phyloP scores from a whole-genome alignment of 805 yeast genomes.

The Sugiyamaella smithiae region DNA sequence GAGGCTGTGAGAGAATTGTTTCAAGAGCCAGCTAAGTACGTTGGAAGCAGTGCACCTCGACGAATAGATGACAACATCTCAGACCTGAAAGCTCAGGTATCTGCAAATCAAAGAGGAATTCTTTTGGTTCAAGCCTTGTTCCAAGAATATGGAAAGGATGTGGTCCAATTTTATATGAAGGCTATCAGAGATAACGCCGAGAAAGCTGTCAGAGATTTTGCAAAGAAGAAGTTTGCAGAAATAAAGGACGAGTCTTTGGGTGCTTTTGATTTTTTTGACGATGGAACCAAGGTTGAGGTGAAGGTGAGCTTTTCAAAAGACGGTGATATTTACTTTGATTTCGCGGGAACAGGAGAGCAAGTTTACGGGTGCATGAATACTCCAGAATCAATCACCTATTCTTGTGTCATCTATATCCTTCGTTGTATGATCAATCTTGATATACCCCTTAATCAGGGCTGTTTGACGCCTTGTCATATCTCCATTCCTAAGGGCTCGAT shows the following conservation, averaged over 20 bases:
- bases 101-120: constrained; percentile 85
- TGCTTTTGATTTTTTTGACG: constrained; percentile 33
- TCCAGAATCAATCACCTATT: constrained; percentile 82
- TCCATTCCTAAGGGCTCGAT: constrained; percentile 58
- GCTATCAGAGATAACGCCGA: constrained; percentile 82
- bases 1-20: constrained; percentile 59
- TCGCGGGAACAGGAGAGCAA: constrained; percentile 78
- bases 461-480: constrained; percentile 72
- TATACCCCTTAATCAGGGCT: constrained; percentile 91
- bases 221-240: constrained; percentile 41
- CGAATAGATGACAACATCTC: constrained; percentile 77
- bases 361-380: constrained; percentile 87
- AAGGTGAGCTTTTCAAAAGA: constrained; percentile 37
- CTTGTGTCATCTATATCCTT: constrained; percentile 82
- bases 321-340: constrained; percentile 75
- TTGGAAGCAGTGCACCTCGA: constrained; percentile 88
- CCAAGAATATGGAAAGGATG: constrained; percentile 55
- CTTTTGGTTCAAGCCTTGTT: constrained; percentile 57
- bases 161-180: constrained; percentile 67
- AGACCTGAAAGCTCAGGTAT: constrained; percentile 78
- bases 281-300: constrained; percentile 32
- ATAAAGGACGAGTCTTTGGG: constrained; percentile 30
- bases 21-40: constrained; percentile 71
- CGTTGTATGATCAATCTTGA: constrained; percentile 80
- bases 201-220: constrained; percentile 56